Percentiles rank a stretch among this genome's conserved stretches.
Evolutionary conservation across 2,329 filamentous ascomycete genomes (phyloP).

Genomic region (Fusarium buharicum): DNA sequence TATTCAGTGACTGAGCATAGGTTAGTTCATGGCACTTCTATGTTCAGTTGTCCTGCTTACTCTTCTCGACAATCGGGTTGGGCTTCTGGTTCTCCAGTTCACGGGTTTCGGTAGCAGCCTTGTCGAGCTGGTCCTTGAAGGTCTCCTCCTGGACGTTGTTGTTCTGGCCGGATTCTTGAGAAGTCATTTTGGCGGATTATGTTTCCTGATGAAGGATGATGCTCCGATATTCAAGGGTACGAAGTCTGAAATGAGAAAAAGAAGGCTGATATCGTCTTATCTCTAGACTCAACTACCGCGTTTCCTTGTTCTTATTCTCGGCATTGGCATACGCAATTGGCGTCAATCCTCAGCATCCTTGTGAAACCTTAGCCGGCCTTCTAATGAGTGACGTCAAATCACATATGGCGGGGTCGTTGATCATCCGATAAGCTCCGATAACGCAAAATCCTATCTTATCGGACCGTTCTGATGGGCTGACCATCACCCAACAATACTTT

Average conservation of each 20-base stretch:
- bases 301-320: conserved; percentile 32
- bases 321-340: conserved; percentile 43
- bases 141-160: conserved; percentile 36
- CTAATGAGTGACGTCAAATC: conserved; percentile 39
- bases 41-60: conserved; percentile 41
- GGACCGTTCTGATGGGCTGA: conserved; percentile 39
- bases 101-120: conserved; percentile 52
- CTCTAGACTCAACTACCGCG: not conserved
- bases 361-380: conserved; percentile 23
- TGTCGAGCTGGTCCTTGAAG: conserved; percentile 59
- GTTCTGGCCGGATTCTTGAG: conserved; percentile 19
- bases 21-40: conserved; percentile 14
- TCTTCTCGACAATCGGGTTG: conserved; percentile 57
- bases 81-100: conserved; percentile 42
- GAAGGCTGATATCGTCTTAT: conserved; percentile 12
- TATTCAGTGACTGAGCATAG: conserved; percentile 54
- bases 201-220: conserved; percentile 20
- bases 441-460: conserved; percentile 41
- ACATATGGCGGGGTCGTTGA: conserved; percentile 29
- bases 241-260: not conserved
- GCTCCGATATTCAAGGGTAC: not conserved
- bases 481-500: conserved; percentile 18
- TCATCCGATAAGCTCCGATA: conserved; percentile 40
- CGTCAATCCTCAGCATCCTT: conserved; percentile 22
- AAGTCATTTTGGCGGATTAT: conserved; percentile 25